Conservation (phyloP, 106 monocot genomes). For the Apostasia ramifera region DNA sequence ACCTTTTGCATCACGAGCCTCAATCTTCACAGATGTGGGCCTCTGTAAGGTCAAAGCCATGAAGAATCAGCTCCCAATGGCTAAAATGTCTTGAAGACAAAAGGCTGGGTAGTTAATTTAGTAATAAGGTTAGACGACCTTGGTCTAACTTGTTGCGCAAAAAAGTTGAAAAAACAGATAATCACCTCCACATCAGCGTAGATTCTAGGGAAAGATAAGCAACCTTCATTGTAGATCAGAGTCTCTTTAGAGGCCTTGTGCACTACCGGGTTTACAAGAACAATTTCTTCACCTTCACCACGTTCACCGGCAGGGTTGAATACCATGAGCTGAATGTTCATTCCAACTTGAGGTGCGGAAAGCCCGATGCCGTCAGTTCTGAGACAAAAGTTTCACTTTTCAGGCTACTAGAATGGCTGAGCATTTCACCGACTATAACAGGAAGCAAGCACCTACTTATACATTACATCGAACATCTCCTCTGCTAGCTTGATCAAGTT, state of each 20-base stretch:
- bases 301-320: constrained; percentile 86
- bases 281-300: constrained; percentile 93
- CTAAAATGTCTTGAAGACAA: background rate
- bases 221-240: constrained; percentile 70
- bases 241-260: constrained; percentile 55
- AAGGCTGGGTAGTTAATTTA: background rate
- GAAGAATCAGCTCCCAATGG: background rate
- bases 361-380: constrained; percentile 99
- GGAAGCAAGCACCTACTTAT: constrained; percentile 59
- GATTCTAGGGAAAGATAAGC: constrained; percentile 95
- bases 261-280: constrained; percentile 82
- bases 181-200: constrained; percentile 88
- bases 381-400: constrained; percentile 2
- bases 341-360: constrained; percentile 95
- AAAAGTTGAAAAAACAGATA: background rate
- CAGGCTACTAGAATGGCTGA: background rate
- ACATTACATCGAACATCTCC: constrained; percentile 98
- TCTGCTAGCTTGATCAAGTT: constrained; percentile 54
- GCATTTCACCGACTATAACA: background rate
- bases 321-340: constrained; percentile 91
- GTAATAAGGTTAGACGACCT: background rate
- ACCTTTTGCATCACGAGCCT: constrained; percentile 80
- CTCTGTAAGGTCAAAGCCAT: constrained; percentile 43
- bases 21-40: constrained; percentile 82
- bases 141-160: background rate